phyloP scores from a whole-genome alignment of 805 yeast species.

The Yarrowia porcina region DNA sequence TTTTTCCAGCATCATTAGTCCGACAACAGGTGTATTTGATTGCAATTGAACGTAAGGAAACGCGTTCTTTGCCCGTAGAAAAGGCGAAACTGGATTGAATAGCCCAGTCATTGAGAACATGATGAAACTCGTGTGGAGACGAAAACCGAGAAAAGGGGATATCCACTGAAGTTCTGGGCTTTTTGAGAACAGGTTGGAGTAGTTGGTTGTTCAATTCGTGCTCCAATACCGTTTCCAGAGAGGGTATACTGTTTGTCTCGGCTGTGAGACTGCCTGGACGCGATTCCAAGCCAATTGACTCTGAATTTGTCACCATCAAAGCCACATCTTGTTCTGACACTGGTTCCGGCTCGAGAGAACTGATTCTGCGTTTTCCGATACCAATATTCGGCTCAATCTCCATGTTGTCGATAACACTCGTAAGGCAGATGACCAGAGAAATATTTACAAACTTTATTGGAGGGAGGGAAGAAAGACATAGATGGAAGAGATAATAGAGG shows the following conservation, averaged over 20 bases:
- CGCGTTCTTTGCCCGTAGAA: not conserved
- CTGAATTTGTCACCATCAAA: not conserved
- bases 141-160: not conserved
- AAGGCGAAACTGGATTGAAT: not conserved
- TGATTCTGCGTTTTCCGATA: too few species aligned
- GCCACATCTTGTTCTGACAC: too few species aligned
- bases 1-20: not conserved
- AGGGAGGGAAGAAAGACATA: too few species aligned
- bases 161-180: not conserved
- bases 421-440: not conserved
- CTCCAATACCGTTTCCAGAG: not conserved
- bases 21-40: slow-evolving; percentile 1
- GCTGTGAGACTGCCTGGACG: not conserved
- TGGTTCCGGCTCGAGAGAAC: too few species aligned
- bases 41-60: not conserved
- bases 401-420: not conserved
- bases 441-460: not conserved
- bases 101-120: slow-evolving; percentile 15
- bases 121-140: not conserved
- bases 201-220: not conserved
- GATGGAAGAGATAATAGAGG: too few species aligned
- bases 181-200: not conserved
- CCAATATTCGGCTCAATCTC: not conserved
- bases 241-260: not conserved
- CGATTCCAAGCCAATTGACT: not conserved